phyloP scores from a whole-genome alignment of 805 yeast species.

The Zygosaccharomyces lentus region DNA sequence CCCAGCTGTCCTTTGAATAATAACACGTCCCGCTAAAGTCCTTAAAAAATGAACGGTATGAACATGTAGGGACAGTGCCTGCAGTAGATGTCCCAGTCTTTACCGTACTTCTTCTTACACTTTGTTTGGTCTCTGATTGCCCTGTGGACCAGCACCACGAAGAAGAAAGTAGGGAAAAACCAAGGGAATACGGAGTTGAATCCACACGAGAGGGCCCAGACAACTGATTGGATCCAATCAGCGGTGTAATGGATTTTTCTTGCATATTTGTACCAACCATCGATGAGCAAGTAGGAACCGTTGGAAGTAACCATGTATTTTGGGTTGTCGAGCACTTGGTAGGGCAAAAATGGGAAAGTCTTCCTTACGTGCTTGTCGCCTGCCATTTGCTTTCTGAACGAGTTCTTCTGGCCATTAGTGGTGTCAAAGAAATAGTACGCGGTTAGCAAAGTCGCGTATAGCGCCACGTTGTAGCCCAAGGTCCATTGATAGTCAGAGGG shows the following conservation, averaged over 20 bases:
- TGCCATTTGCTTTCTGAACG: constrained; percentile 77
- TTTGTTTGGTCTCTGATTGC: constrained; percentile 82
- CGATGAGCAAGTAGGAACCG: constrained; percentile 81
- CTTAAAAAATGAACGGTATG: constrained; percentile 77
- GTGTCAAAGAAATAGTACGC: constrained; percentile 95
- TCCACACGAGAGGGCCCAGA: constrained; percentile 94
- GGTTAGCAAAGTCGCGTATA: constrained; percentile 52
- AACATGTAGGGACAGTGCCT: constrained; percentile 87
- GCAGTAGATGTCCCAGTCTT: constrained; percentile 85
- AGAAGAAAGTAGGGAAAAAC: constrained; percentile 92
- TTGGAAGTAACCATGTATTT: constrained; percentile 76
- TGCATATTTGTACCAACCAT: constrained; percentile 93
- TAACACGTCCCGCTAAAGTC: background rate
- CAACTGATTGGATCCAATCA: constrained; percentile 78
- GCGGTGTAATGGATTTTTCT: constrained; percentile 95
- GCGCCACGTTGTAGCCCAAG: constrained; percentile 48
- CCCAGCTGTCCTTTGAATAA: background rate
- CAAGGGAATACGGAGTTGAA: constrained; percentile 85
- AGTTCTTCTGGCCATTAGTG: constrained; percentile 89
- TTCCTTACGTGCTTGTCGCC: constrained; percentile 77
- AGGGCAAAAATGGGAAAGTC: constrained; percentile 90
- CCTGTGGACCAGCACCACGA: constrained; percentile 82
- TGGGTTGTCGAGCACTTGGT: constrained; percentile 78
- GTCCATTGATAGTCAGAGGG: constrained; percentile 82
- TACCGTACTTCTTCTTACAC: constrained; percentile 84